Evolutionary conservation across 2,329 filamentous ascomycete genomes (phyloP), one percentile per base, ranked within the genome.

Genomic region (Plectosphaerella plurivora): DNA sequence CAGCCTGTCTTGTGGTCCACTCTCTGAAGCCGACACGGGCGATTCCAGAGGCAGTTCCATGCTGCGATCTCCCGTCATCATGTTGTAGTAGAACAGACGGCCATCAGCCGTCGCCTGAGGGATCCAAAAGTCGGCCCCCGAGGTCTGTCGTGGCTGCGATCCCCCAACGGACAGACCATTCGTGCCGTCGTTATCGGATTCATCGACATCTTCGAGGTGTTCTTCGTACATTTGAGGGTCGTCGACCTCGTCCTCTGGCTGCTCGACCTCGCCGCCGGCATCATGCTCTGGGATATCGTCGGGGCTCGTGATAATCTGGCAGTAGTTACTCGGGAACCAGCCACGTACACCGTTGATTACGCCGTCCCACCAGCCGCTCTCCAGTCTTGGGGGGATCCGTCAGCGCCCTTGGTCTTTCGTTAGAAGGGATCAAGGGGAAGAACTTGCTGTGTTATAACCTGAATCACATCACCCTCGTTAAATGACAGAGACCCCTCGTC

Each of bases 281-380:
- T 76, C 74, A 14, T 79, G 73, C 51, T 89, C 85, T 42, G 82
- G 79, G 28, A 87, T 76, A 57, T 95, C 89, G 61, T 90, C 87
- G 49, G 87, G 81, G 61, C 84, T 86, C 54, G 84, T 82, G 62
- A 97, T 88, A 57, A 94, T 84, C 59, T 91, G 86, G 74, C 94
- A 97, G 74, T 99, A 99, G 71, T 99, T 99, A 78, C 93, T 97
- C 37, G 94, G 94, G 69, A 99, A 99, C 94, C 94, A 99, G 68
- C 94, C 94, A 67, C 94, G 87, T 61, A 96, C 89, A 54, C 92
- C 91, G 65, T 97, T 94, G 68, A 99, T 96, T 52, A 99, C 91
- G 47, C 94, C 94, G 73, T 99, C 94, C 94, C 94, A 99, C 94
- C 94, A 99, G 52, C 94, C 94, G 64, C 92, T 97, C 71, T 99